These are phyloP conservation scores for Nothomitra cinnamomea DNA, from an alignment of 2,329 filamentous ascomycete genomes.

Conservation along the genomic window DNA sequence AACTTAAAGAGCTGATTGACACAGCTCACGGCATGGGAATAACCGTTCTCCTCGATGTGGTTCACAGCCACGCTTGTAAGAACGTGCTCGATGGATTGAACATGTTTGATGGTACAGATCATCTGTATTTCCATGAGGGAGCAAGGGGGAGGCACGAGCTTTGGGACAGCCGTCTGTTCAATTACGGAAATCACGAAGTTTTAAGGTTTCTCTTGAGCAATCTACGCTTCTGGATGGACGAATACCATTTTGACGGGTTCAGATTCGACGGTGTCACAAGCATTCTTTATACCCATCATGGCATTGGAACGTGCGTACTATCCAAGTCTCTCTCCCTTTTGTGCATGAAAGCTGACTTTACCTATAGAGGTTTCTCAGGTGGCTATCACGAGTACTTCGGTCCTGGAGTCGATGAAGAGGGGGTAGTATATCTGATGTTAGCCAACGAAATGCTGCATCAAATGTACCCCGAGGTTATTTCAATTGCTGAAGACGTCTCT, in stretches of 20 bases:
- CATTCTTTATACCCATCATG: slow-evolving; percentile 93
- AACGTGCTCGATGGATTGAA: slow-evolving; percentile 92
- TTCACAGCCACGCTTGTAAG: slow-evolving; percentile 96
- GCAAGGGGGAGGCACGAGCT: slow-evolving; percentile 72
- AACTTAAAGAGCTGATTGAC: slow-evolving; percentile 91
- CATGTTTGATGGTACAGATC: slow-evolving; percentile 86
- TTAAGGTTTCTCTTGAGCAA: slow-evolving; percentile 92
- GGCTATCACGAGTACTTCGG: slow-evolving; percentile 99
- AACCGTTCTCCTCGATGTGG: slow-evolving; percentile 81
- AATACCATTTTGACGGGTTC: slow-evolving; percentile 93
- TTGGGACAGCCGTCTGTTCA: slow-evolving; percentile 95
- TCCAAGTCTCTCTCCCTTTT: neutral
- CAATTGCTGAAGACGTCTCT: slow-evolving; percentile 91
- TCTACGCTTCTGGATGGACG: slow-evolving; percentile 96
- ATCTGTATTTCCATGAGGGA: slow-evolving; percentile 89
- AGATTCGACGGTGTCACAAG: slow-evolving; percentile 96
- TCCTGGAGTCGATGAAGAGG: slow-evolving; percentile 73
- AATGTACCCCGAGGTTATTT: slow-evolving; percentile 78
- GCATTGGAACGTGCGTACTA: slow-evolving; percentile 72
- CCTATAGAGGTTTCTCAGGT: slow-evolving; percentile 70
- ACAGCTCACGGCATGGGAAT: slow-evolving; percentile 85
- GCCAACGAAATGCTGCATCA: slow-evolving; percentile 90
- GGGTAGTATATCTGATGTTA: slow-evolving; percentile 85
- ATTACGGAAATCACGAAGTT: slow-evolving; percentile 90
- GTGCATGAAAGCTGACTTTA: neutral